phyloP scores from a whole-genome alignment of 805 yeast species.

The Naumovozyma dairenensis region DNA sequence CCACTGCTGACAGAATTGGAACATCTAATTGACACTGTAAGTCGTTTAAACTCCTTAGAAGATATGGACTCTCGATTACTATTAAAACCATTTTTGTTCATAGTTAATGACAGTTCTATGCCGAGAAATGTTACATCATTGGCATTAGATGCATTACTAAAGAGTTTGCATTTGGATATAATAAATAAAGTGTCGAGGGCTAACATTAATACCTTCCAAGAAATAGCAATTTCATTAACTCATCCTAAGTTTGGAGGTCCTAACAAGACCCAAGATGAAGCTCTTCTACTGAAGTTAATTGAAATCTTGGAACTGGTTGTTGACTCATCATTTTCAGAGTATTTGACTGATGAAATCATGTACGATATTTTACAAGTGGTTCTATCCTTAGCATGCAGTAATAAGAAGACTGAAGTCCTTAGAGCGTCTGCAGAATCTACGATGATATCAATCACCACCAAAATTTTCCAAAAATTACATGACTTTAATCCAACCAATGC shows the following conservation, averaged over 20 bases:
- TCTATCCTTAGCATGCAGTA: constrained; percentile 81
- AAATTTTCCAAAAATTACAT: constrained; percentile 52
- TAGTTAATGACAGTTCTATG: constrained; percentile 70
- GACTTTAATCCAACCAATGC: constrained; percentile 39
- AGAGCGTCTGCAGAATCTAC: constrained; percentile 81
- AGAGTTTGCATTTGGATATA: constrained; percentile 59
- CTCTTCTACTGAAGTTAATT: constrained; percentile 72
- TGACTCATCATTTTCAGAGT: constrained; percentile 47
- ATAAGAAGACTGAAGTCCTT: constrained; percentile 78
- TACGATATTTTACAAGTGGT: constrained; percentile 85
- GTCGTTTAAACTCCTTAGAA: constrained; percentile 40
- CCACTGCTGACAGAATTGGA: constrained; percentile 71
- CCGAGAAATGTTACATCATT: constrained; percentile 75
- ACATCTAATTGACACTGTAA: constrained; percentile 60
- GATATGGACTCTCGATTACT: constrained; percentile 61
- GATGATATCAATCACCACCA: constrained; percentile 55
- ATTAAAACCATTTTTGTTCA: constrained; percentile 73
- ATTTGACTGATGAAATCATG: constrained; percentile 66
- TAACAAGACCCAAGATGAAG: constrained; percentile 83
- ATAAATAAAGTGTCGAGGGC: constrained; percentile 46
- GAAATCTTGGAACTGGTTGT: constrained; percentile 58
- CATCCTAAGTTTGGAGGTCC: constrained; percentile 92
- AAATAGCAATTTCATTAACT: constrained; percentile 50
- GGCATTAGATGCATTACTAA: constrained; percentile 64
- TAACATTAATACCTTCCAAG: constrained; percentile 45